phyloP scores from a whole-genome alignment of 108 stramenopile species.

The Conticribra weissflogii region DNA sequence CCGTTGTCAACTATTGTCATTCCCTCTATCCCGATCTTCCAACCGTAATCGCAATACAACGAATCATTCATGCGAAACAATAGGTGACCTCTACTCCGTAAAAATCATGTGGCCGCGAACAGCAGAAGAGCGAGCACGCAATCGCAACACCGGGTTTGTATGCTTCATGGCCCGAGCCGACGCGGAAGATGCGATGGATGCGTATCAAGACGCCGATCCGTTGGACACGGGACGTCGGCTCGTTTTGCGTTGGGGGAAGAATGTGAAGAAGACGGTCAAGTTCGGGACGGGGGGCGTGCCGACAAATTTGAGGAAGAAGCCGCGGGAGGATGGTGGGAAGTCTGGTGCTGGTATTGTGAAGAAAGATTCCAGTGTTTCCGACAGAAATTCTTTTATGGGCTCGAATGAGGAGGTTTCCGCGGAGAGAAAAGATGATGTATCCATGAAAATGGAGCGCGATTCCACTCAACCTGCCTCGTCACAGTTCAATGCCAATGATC shows the following conservation, averaged over 20 bases:
- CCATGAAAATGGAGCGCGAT: background rate
- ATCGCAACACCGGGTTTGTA: slow-evolving; percentile 90
- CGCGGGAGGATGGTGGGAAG: slow-evolving; percentile 9
- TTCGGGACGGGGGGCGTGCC: slow-evolving; percentile 56
- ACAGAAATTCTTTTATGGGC: background rate
- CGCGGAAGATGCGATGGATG: slow-evolving; percentile 89
- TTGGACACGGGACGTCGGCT: slow-evolving; percentile 71
- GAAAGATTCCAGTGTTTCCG: no score
- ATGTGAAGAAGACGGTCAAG: slow-evolving; percentile 65
- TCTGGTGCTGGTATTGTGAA: background rate
- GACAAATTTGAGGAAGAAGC: slow-evolving; percentile 38
- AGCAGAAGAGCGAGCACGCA: slow-evolving; percentile 76
- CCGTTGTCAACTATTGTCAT: no score
- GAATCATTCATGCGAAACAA: background rate
- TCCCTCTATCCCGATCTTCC: no score
- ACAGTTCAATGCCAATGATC: background rate
- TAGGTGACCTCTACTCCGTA: slow-evolving; percentile 82
- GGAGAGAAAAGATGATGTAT: background rate
- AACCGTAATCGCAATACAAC: background rate
- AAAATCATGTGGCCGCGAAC: slow-evolving; percentile 97
- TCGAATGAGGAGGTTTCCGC: background rate
- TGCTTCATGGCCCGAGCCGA: slow-evolving; percentile 84
- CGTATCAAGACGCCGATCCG: slow-evolving; percentile 77
- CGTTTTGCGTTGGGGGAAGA: slow-evolving; percentile 81
- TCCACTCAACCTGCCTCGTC: background rate